These are phyloP conservation scores for Penicillium oxalicum DNA, from an alignment of 2,329 filamentous ascomycete species.

Conservation along the genomic window DNA sequence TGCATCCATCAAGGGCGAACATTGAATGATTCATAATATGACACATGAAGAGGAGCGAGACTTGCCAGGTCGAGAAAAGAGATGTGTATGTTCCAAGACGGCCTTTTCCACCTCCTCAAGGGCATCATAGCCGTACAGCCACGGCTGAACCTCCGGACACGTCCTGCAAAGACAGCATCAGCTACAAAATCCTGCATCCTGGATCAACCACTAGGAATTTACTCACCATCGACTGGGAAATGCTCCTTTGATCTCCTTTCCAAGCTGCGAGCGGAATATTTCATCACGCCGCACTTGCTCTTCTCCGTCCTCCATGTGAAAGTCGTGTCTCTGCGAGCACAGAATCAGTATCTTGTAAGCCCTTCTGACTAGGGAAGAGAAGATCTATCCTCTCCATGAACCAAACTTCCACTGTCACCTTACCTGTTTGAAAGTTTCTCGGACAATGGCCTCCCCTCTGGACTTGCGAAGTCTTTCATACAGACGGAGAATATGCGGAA, in stretches of 20 bases:
- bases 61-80: conserved; percentile 13
- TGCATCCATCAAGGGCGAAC: neutral
- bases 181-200: neutral
- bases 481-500: conserved; percentile 40
- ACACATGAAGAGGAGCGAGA: conserved; percentile 3
- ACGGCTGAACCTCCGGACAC: conserved; percentile 57
- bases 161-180: conserved; percentile 34
- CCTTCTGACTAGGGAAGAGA: too few relatives aligned
- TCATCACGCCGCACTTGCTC: conserved; percentile 55
- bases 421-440: conserved; percentile 54
- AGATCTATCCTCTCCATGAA: neutral
- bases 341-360: neutral
- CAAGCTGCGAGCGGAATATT: conserved; percentile 52
- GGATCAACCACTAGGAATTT: neutral
- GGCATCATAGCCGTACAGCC: conserved; percentile 61
- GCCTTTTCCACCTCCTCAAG: conserved; percentile 49
- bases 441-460: conserved; percentile 51
- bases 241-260: conserved; percentile 45
- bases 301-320: conserved; percentile 51
- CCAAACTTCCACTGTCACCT: neutral
- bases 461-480: conserved; percentile 46
- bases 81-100: conserved; percentile 17
- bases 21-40: conserved; percentile 3
- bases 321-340: conserved; percentile 36
- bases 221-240: conserved; percentile 57